Percentiles rank a stretch among this genome's conserved stretches.
Evolutionary conservation across 1,139 yeast genomes (phyloP).

Genomic region (Debaryomyces singareniensis): DNA sequence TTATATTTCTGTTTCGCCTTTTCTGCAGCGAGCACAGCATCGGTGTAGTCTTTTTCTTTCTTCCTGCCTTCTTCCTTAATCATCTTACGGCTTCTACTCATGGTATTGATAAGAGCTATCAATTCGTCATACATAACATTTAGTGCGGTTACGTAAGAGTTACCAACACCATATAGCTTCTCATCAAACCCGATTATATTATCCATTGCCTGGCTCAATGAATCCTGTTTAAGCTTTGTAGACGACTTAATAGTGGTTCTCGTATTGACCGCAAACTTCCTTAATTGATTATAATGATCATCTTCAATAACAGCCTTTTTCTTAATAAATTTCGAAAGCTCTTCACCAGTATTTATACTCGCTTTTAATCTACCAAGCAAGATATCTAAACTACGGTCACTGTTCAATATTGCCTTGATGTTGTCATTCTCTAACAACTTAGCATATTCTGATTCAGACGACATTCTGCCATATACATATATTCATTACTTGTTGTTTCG

Average conservation of each 20-base stretch:
- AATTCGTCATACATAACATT: conserved; percentile 85
- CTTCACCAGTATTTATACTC: conserved; percentile 76
- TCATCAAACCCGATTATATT: conserved; percentile 74
- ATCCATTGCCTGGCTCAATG: conserved; percentile 62
- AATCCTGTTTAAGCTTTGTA: conserved; percentile 54
- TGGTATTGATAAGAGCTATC: conserved; percentile 61
- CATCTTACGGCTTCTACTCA: conserved; percentile 64
- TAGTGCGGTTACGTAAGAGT: conserved; percentile 71
- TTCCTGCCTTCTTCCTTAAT: conserved; percentile 77
- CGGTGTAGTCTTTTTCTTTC: conserved; percentile 77
- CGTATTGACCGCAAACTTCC: conserved; percentile 56
- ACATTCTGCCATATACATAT: conserved; percentile 4
- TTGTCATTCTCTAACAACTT: conserved; percentile 22
- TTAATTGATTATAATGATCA: conserved; percentile 68
- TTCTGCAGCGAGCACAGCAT: conserved; percentile 77
- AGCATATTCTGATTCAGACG: conserved; percentile 13
- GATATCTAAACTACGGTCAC: conserved; percentile 51
- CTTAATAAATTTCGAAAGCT: conserved; percentile 70
- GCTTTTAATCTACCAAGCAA: conserved; percentile 71
- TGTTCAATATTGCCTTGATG: conserved; percentile 25
- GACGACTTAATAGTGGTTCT: conserved; percentile 46
- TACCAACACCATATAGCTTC: conserved; percentile 62
- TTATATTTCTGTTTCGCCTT: conserved; percentile 81
- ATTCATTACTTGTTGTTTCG: too few relatives aligned
- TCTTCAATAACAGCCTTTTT: conserved; percentile 76